Evolutionary conservation across 306 rosid genomes (phyloP).

Genomic region (Rosa lucieae): DNA sequence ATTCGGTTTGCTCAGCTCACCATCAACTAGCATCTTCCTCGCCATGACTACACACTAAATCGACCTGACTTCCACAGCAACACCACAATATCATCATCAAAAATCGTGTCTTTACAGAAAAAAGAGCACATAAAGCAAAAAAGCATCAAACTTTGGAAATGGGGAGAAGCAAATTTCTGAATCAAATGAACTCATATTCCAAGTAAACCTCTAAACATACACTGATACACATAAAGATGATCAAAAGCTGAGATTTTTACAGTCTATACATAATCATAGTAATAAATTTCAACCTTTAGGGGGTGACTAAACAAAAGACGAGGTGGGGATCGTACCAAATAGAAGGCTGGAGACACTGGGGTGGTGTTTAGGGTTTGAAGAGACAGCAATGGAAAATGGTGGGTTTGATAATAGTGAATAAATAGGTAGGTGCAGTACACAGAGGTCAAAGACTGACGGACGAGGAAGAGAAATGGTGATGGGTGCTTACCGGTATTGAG

Average conservation of each 20-base stretch:
- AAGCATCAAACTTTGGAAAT: not conserved
- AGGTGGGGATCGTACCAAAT: not conserved
- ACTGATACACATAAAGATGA: not conserved
- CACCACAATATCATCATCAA: not conserved
- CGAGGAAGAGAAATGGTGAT: not conserved
- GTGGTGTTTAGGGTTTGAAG: not conserved
- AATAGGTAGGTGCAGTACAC: not conserved
- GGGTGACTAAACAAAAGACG: not conserved
- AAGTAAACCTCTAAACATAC: not conserved
- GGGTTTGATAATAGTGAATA: not conserved
- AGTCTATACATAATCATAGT: not conserved
- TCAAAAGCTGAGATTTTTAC: not conserved
- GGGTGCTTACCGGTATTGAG: not conserved
- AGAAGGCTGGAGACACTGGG: not conserved
- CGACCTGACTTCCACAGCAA: slow-evolving; percentile 6
- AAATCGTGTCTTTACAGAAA: not conserved
- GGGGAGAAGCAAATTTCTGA: not conserved
- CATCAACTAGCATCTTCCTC: slow-evolving; percentile 81
- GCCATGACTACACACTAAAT: slow-evolving; percentile 49
- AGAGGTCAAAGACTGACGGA: not conserved
- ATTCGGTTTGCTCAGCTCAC: slow-evolving; percentile 43
- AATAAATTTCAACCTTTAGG: not conserved
- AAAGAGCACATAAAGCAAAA: not conserved
- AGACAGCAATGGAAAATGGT: not conserved
- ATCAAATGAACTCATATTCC: not conserved